A percentile compares a stretch with the other conserved stretches of the same genome.
Conservation (phyloP, 345 rosid species). For the Hibiscus syriacus region DNA sequence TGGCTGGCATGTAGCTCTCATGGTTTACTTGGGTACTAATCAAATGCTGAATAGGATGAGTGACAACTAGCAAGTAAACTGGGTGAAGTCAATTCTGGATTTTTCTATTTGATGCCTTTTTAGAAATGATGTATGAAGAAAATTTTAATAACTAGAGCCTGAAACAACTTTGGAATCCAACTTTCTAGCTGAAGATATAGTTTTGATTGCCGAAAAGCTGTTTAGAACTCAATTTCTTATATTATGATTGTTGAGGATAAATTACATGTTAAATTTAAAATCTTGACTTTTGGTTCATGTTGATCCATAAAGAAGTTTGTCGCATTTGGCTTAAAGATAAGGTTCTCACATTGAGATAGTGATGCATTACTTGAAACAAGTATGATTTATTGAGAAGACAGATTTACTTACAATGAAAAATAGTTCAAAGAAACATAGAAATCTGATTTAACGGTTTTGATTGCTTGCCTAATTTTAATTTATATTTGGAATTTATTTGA, state of each 20-base stretch:
- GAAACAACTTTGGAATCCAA: too few species aligned
- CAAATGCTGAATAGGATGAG: not conserved
- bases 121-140: too few species aligned
- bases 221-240: too few species aligned
- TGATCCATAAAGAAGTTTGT: not conserved
- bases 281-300: not conserved
- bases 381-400: slow-evolving; percentile 1
- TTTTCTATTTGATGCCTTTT: too few species aligned
- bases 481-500: slow-evolving; percentile 7
- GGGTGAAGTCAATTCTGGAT: not conserved
- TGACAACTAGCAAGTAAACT: not conserved
- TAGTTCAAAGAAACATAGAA: not conserved
- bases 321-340: not conserved
- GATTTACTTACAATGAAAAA: not conserved
- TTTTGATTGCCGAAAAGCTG: too few species aligned
- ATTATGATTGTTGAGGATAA: not conserved
- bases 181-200: too few species aligned
- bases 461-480: not conserved
- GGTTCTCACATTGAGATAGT: not conserved
- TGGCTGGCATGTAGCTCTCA: not conserved
- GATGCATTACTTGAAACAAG: not conserved
- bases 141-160: too few species aligned
- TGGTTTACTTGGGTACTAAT: not conserved
- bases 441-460: not conserved
- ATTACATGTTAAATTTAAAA: not conserved